A percentile compares a stretch with the other conserved stretches of the same genome.
Conservation (phyloP, 192 early-diverging fungal species). For the Haplosporangium gracile region DNA sequence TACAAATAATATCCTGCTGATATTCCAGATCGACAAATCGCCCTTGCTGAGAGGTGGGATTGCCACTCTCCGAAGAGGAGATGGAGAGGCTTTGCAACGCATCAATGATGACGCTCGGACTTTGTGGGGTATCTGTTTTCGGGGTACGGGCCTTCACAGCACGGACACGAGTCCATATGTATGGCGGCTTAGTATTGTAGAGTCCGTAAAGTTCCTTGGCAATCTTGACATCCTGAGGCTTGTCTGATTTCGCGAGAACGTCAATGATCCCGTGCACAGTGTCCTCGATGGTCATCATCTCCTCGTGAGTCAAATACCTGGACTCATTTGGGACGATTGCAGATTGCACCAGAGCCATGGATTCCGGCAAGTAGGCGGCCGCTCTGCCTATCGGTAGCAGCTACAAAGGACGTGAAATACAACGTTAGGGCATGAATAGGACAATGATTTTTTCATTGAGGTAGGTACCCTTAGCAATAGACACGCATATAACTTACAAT, state of each 20-base stretch:
- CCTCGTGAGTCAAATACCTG: conserved; percentile 21
- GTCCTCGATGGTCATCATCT: conserved; percentile 29
- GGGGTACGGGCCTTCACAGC: neutral
- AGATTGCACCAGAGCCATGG: conserved; percentile 25
- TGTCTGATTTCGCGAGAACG: conserved; percentile 4
- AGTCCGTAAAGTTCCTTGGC: conserved; percentile 26
- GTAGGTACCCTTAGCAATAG: neutral
- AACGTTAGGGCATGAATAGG: neutral
- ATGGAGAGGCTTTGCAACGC: neutral
- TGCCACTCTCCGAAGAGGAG: neutral
- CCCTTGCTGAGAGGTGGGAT: neutral
- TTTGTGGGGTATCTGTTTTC: conserved; percentile 3
- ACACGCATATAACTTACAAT: conserved; percentile 26
- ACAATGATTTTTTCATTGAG: neutral
- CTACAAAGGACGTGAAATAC: neutral
- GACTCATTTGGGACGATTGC: conserved; percentile 10
- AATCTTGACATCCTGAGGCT: conserved; percentile 6
- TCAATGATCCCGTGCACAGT: conserved; percentile 22
- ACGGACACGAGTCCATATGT: conserved; percentile 46
- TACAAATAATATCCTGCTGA: conserved; percentile 36
- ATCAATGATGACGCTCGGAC: conserved; percentile 26
- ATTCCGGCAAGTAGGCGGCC: conserved; percentile 22
- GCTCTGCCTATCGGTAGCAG: conserved; percentile 20
- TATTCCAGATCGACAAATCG: conserved; percentile 11
- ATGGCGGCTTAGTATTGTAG: conserved; percentile 25